These are phyloP conservation scores for Hypoxylon cercidicola DNA, from an alignment of 495 filamentous ascomycete species.

Conservation along the genomic window DNA sequence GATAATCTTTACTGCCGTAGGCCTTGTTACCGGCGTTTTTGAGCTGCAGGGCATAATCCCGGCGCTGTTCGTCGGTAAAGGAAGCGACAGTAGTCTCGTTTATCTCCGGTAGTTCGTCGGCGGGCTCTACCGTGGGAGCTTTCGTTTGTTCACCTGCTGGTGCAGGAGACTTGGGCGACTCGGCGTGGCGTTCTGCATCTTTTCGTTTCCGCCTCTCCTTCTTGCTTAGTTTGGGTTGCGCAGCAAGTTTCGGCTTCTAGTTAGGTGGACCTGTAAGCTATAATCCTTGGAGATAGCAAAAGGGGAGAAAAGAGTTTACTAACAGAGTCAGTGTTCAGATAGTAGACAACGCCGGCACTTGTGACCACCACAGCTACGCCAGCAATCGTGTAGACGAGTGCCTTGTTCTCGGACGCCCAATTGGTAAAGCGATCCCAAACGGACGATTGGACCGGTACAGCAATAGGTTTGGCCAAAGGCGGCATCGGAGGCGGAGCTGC, in stretches of 20 bases:
- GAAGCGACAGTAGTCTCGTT: constrained; percentile 77
- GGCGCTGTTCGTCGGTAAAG: constrained; percentile 78
- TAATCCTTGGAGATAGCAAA: not conserved
- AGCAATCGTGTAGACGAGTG: constrained; percentile 92
- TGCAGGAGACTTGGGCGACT: constrained; percentile 52
- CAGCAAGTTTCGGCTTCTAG: constrained; percentile 45
- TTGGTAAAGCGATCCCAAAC: constrained; percentile 88
- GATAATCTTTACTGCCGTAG: constrained; percentile 91
- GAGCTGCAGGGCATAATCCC: constrained; percentile 86
- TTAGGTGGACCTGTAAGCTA: constrained; percentile 9
- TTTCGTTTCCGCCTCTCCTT: constrained; percentile 75
- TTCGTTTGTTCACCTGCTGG: constrained; percentile 54
- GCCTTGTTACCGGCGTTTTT: constrained; percentile 97
- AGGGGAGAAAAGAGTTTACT: constrained; percentile 29
- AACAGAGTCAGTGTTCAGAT: constrained; percentile 68
- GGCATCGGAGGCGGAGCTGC: constrained; percentile 54
- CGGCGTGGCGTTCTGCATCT: constrained; percentile 71
- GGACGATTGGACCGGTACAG: constrained; percentile 65
- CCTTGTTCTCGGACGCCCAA: constrained; percentile 96
- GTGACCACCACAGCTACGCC: constrained; percentile 92
- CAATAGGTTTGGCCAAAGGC: constrained; percentile 48
- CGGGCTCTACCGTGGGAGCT: constrained; percentile 67
- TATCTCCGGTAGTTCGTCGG: constrained; percentile 86
- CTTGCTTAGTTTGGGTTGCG: constrained; percentile 57
- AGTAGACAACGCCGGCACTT: constrained; percentile 90